Evolutionary conservation across 345 rosid species (phyloP), one percentile per base, ranked within the genome.

Genomic region (Excoecaria cochinchinensis): DNA sequence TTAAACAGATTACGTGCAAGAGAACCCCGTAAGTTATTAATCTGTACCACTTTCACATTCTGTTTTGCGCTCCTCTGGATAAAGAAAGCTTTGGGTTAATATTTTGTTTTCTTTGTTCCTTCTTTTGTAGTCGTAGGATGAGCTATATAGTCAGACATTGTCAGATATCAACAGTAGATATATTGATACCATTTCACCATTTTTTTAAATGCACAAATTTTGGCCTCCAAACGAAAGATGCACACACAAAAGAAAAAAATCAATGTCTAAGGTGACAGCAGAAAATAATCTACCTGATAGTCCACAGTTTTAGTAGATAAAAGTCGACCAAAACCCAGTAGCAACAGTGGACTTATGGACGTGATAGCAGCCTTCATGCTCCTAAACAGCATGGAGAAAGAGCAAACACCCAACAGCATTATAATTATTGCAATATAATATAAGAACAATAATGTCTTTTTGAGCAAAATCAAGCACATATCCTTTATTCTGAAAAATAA

Each of bases 321-420:
- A 46, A 95, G 87, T 68, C 97, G 92, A 77, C 82, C 90, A 80
- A 95, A 90, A 62, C 97, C 97, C 47, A 95, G 82, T 24, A 90
- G 44, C 31, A 92, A 75, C 52, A 92, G 84, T 9, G 97, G 99
- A 78, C 89, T 78, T 6, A 85, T 80, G 66, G 91, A 83, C 82
- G 78, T 84, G 73, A 89, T 67, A 56, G 89, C 84, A 63, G 74
- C 75, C 84, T 85, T 88, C 92, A 90, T 85, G 83, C 75, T 88
- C 87, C 98, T 91, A 70, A 47, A 52, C 69, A 74, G 64, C 66
- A 70, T 36, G 25, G 67, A 70, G 13, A 74, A 59, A 17, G 14
- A 61, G 68, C 42, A 56, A 52, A 38, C 36, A 60, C n/a, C 44
- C 68, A 31, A 22, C 62, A 15, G 40, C 52, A 40, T 38, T 25